These are phyloP conservation scores for Trametes maxima DNA, from an alignment of 768 basidiomycete species.

Conservation along the genomic window DNA sequence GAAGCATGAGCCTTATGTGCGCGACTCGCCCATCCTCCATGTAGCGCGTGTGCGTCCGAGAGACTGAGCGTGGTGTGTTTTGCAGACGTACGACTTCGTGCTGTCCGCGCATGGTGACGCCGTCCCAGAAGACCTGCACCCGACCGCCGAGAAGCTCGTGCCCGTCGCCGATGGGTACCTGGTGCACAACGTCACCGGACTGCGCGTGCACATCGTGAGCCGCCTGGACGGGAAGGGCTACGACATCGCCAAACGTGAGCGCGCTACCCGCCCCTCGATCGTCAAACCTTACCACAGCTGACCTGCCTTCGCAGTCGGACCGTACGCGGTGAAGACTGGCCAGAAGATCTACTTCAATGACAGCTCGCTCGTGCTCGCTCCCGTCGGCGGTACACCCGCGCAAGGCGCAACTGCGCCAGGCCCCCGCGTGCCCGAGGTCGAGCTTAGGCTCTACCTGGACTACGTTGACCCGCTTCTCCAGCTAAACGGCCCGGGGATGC, in stretches of 20 bases:
- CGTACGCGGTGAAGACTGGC: conserved; percentile 76
- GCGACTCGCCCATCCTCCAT: conserved; percentile 28
- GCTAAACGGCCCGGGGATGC: conserved; percentile 39
- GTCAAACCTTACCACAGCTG: not conserved
- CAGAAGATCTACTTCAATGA: conserved; percentile 86
- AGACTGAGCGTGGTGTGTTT: not conserved
- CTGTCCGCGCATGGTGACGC: conserved; percentile 60
- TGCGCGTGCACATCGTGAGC: conserved; percentile 76
- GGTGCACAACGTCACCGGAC: conserved; percentile 75
- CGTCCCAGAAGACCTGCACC: conserved; percentile 70
- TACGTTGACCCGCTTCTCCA: conserved; percentile 49
- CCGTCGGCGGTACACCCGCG: conserved; percentile 33
- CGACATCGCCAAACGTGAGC: conserved; percentile 80
- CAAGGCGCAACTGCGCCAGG: conserved; percentile 16
- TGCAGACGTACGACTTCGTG: conserved; percentile 81
- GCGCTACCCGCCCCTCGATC: no score
- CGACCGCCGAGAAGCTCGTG: conserved; percentile 64
- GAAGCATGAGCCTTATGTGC: conserved; percentile 65
- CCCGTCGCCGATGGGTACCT: conserved; percentile 69
- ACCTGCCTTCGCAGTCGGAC: conserved; percentile 60
- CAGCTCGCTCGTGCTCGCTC: conserved; percentile 44
- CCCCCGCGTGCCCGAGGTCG: conserved; percentile 47
- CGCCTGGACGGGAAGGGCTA: conserved; percentile 85
- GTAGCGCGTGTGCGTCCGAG: not conserved
- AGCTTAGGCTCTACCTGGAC: conserved; percentile 61